Conservation (phyloP, 164 flowering plant genomes). For the Magnolia kwangsiensis region DNA sequence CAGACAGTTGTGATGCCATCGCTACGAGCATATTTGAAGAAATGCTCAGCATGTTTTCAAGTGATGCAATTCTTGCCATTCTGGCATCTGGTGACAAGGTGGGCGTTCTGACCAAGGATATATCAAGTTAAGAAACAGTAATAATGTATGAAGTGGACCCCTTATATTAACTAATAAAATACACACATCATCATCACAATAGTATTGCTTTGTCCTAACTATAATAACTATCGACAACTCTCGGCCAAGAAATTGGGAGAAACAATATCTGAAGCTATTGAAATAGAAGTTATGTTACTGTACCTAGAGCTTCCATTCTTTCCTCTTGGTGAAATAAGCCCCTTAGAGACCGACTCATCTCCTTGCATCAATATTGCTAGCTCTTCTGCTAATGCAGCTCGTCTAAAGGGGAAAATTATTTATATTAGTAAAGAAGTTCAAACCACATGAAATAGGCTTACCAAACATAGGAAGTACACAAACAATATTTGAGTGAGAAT, state of each 20-base stretch:
- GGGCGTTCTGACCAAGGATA: constrained; percentile 48
- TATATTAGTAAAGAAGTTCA: neutral
- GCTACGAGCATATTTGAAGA: constrained; percentile 89
- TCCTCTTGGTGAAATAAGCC: constrained; percentile 77
- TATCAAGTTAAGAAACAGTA: neutral
- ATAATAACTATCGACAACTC: too few species aligned
- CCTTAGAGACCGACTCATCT: constrained; percentile 67
- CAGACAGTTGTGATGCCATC: constrained; percentile 99
- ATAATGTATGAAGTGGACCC: neutral
- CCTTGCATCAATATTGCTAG: constrained; percentile 71
- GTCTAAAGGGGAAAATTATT: constrained; percentile 39
- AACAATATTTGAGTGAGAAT: constrained; percentile 2
- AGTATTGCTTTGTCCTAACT: neutral
- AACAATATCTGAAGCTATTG: neutral
- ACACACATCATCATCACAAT: neutral
- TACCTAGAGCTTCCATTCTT: constrained; percentile 67
- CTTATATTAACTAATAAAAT: neutral
- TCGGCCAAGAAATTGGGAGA: neutral
- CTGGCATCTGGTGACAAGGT: constrained; percentile 91
- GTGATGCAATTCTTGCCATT: constrained; percentile 83
- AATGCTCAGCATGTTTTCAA: constrained; percentile 84
- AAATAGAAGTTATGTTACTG: constrained; percentile 2
- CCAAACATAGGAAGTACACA: neutral
- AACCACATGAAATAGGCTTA: neutral
- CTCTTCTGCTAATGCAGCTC: constrained; percentile 94